Percentiles rank a stretch among this genome's conserved stretches.
Evolutionary conservation across 495 filamentous ascomycete genomes (phyloP).

Genomic region (Thermochaetoides thermophila): DNA sequence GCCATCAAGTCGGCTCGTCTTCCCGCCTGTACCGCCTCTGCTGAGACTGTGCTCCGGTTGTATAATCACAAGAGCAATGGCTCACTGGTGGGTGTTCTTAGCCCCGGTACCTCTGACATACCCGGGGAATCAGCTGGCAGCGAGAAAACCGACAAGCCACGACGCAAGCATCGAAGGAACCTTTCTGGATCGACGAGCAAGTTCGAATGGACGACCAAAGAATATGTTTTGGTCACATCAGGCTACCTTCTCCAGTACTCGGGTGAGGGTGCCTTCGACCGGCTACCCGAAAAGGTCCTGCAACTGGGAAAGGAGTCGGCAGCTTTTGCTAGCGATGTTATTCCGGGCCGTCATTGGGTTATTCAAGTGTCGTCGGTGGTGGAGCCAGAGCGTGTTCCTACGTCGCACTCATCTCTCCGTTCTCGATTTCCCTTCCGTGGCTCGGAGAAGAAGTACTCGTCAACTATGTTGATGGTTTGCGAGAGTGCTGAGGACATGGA

Average conservation of each 20-base stretch:
- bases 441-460: slow-evolving; percentile 44
- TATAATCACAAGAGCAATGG: slow-evolving; percentile 33
- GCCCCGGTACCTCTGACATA: slow-evolving; percentile 12
- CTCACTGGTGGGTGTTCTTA: slow-evolving; percentile 26
- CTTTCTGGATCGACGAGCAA: slow-evolving; percentile 46
- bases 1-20: slow-evolving; percentile 43
- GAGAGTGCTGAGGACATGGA: slow-evolving; percentile 76
- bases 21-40: slow-evolving; percentile 35
- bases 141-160: slow-evolving; percentile 23
- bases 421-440: slow-evolving; percentile 55
- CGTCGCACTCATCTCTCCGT: slow-evolving; percentile 47
- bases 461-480: slow-evolving; percentile 66
- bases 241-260: slow-evolving; percentile 83
- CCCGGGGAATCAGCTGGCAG: slow-evolving; percentile 8
- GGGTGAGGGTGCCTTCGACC: slow-evolving; percentile 62
- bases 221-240: slow-evolving; percentile 66
- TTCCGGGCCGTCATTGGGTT: slow-evolving; percentile 86
- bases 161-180: slow-evolving; percentile 34
- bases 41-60: slow-evolving; percentile 48
- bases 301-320: slow-evolving; percentile 73
- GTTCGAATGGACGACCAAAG: slow-evolving; percentile 67
- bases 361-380: slow-evolving; percentile 71
- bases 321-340: slow-evolving; percentile 84
- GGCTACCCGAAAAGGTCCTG: slow-evolving; percentile 76
- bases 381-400: slow-evolving; percentile 43